Evolutionary conservation across 129 eudicot species (phyloP), one percentile per base, ranked within the genome.

Genomic region (Silybum marianum): DNA sequence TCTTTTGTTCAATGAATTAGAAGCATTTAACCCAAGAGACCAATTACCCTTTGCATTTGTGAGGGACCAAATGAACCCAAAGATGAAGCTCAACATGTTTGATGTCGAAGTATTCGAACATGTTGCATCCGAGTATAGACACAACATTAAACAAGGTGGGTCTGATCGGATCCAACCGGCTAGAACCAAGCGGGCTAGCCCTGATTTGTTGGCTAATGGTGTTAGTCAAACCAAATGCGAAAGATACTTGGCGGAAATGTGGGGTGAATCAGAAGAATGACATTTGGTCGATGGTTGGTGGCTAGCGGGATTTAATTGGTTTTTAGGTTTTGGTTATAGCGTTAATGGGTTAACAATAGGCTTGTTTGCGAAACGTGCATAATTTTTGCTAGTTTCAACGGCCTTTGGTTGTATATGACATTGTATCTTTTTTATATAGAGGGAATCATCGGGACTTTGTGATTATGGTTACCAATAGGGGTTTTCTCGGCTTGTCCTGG

Each of bases 11-110:
- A 95, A 95, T 82, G 99, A 95, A 80, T 51, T 95, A 71, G 99
- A 95, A 78, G 95, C 91, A 65, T 95, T 92, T 72, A 95, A 95
- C 80, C 98, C 96, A 68, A 95, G 99, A 75, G 97, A 95, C 82
- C 99, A 95, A 85, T 87, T 95, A 4, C 86, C 98, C 3, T 95
- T 92, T 78, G 98, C 98, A 19, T 95, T 48, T 81, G 97, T 95
- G 80, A 91, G 99, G 54, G 98, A 95, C 81, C 76, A 82, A 9
- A 89, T 95, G 98, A 91, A 85, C 32, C 98, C 95, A 44, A 88
- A 80, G 75, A 30, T 89, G 71, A 92, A 85, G 66, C 58, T 93
- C 48, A 91, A 95, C 88, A 95, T 95, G 99, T 95, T 95, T 74
- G 95, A 95, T 36, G 95, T 87, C 6, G 92, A 95, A 88, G 97